Conservation (phyloP, 2,329 filamentous ascomycete genomes). For the Botrytis byssoidea region DNA sequence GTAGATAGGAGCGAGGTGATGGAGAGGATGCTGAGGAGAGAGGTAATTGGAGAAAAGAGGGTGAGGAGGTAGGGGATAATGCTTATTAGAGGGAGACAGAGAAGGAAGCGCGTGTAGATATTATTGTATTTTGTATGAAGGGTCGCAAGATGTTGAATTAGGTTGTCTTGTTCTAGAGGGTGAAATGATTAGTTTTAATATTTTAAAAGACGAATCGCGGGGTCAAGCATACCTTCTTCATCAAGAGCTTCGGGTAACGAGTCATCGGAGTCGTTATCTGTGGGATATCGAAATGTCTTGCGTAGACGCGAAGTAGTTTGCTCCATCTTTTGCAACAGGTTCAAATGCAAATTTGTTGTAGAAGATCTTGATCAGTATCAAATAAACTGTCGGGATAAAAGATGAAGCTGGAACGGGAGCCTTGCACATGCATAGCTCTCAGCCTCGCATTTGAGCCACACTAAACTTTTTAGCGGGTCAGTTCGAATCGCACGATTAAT, state of each 20-base stretch:
- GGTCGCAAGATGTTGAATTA: conserved; percentile 55
- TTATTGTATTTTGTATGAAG: conserved; percentile 59
- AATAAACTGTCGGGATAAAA: not conserved
- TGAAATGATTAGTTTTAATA: conserved; percentile 21
- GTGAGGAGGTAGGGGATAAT: conserved; percentile 54
- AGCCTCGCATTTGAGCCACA: conserved; percentile 25
- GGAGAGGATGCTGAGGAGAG: conserved; percentile 50
- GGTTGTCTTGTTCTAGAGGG: conserved; percentile 58
- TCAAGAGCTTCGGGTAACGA: conserved; percentile 63
- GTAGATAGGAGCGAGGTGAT: conserved; percentile 64
- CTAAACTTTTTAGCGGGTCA: conserved; percentile 21
- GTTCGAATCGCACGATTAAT: conserved; percentile 13
- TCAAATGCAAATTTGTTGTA: not conserved
- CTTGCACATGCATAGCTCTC: conserved; percentile 7
- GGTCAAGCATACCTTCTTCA: conserved; percentile 61
- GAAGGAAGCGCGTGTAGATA: conserved; percentile 57
- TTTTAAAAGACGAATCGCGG: conserved; percentile 20
- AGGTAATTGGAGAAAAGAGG: conserved; percentile 43
- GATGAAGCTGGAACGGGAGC: not conserved
- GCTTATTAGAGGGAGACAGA: conserved; percentile 58
- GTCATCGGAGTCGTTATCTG: conserved; percentile 55
- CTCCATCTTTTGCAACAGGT: conserved; percentile 28
- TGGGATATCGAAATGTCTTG: conserved; percentile 73
- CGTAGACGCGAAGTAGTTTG: conserved; percentile 60
- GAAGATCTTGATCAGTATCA: not conserved